These are phyloP conservation scores for Geosmithia putterillii DNA, from an alignment of 2,329 filamentous ascomycete species.

Conservation along the genomic window DNA sequence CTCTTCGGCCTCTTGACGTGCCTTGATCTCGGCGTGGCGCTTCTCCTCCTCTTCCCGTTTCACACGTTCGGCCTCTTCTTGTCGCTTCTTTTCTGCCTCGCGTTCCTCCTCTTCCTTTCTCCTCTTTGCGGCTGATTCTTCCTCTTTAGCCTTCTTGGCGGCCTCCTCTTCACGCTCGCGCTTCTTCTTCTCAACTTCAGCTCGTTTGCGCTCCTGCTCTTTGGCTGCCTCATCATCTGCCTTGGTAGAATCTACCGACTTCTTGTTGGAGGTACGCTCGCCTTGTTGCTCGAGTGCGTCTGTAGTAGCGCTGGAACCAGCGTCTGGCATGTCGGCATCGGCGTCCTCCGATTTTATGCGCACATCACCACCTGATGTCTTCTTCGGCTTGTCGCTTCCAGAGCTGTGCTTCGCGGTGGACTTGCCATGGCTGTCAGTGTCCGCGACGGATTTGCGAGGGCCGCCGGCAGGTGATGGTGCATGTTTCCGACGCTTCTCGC, in stretches of 20 bases:
- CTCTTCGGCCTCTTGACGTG: conserved; percentile 24
- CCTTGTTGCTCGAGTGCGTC: conserved; percentile 9
- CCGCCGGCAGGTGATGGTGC: conserved; percentile 28
- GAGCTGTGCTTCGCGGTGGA: conserved; percentile 9
- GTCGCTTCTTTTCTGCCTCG: conserved; percentile 21
- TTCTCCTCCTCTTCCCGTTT: conserved; percentile 9
- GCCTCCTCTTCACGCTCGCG: conserved; percentile 16
- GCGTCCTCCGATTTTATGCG: conserved; percentile 44
- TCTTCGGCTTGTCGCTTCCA: conserved; percentile 26
- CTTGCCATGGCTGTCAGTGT: conserved; percentile 1
- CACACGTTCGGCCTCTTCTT: conserved; percentile 16
- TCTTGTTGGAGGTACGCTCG: conserved; percentile 11
- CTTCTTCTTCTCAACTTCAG: conserved; percentile 14
- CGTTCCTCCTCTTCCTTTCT: conserved; percentile 13
- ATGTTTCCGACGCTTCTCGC: conserved; percentile 34
- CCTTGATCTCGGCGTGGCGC: conserved; percentile 33
- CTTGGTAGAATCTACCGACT: conserved; percentile 13
- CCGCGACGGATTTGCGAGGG: conserved; percentile 20
- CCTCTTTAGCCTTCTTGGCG: conserved; percentile 10
- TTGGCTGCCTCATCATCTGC: conserved; percentile 19
- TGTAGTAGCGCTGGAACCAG: conserved; percentile 9
- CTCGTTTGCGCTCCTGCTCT: conserved; percentile 3
- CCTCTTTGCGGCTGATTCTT: conserved; percentile 13
- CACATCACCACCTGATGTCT: conserved; percentile 33
- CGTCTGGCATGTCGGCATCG: conserved; percentile 44